Evolutionary conservation across 306 rosid species (phyloP).

Genomic region (Pachyrhizus erosus): DNA sequence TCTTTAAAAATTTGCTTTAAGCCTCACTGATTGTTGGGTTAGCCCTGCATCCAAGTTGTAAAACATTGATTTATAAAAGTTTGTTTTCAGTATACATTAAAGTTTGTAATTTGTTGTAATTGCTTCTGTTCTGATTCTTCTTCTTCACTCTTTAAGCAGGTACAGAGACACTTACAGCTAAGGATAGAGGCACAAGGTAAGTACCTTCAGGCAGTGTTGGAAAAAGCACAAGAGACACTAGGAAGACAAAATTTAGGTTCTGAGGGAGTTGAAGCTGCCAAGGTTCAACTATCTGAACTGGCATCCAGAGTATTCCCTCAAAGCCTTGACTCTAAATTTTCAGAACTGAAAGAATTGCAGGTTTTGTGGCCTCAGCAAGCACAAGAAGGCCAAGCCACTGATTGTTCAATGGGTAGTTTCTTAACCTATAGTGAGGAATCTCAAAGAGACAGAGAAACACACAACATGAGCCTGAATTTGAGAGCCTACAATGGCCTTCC

Average conservation of each 20-base stretch:
- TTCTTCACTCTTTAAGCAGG: constrained; percentile 53
- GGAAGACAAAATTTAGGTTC: constrained; percentile 65
- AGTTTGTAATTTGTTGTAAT: neutral
- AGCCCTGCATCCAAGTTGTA: neutral
- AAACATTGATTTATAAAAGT: neutral
- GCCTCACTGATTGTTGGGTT: too few species aligned
- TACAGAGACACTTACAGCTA: constrained; percentile 85
- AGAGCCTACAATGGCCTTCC: constrained; percentile 43
- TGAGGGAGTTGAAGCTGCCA: constrained; percentile 75
- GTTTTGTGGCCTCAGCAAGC: constrained; percentile 53
- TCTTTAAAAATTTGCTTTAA: too few species aligned
- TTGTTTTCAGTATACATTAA: neutral
- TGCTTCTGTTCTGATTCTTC: constrained; percentile 1
- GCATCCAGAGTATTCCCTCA: constrained; percentile 74
- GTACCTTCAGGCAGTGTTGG: constrained; percentile 80
- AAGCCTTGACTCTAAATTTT: constrained; percentile 56
- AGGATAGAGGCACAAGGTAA: constrained; percentile 92
- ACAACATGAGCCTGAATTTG: constrained; percentile 42
- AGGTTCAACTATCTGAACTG: constrained; percentile 78
- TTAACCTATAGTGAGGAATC: constrained; percentile 63
- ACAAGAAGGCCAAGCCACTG: constrained; percentile 52
- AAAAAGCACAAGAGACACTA: constrained; percentile 80
- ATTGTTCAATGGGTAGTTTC: constrained; percentile 68
- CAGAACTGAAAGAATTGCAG: constrained; percentile 57
- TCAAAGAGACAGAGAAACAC: constrained; percentile 57